A percentile compares a stretch with the other conserved stretches of the same genome.
Conservation (phyloP, 2,329 filamentous ascomycete species). For the Apiospora malaysiana region DNA sequence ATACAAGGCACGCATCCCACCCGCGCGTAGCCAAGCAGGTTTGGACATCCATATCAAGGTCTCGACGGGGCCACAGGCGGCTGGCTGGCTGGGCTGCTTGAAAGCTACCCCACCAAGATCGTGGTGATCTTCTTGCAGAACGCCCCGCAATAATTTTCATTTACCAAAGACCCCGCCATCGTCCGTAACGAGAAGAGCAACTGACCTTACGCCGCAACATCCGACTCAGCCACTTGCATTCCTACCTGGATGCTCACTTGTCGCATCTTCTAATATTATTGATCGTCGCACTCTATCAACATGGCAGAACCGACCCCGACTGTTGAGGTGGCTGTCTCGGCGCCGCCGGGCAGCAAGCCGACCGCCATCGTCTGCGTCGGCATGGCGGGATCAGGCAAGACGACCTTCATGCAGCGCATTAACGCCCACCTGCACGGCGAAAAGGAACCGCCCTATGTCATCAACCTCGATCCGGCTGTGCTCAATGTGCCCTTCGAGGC, state of each 20-base stretch:
- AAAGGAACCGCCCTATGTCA: slow-evolving; percentile 85
- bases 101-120: slow-evolving; percentile 17
- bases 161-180: slow-evolving; percentile 19
- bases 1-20: neutral
- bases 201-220: neutral
- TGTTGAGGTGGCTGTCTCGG: neutral
- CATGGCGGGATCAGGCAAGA: slow-evolving; percentile 98
- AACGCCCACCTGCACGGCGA: slow-evolving; percentile 89
- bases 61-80: too few relatives aligned
- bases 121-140: neutral
- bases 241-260: too few relatives aligned
- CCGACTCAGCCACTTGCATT: neutral
- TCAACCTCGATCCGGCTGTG: slow-evolving; percentile 97
- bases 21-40: neutral
- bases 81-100: neutral
- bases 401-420: slow-evolving; percentile 99
- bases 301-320: slow-evolving; percentile 10
- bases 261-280: neutral
- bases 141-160: slow-evolving; percentile 19
- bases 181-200: neutral
- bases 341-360: slow-evolving; percentile 50
- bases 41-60: too few relatives aligned
- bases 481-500: slow-evolving; percentile 91
- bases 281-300: neutral
- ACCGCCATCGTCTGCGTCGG: slow-evolving; percentile 91